Base-by-base conservation (phyloP, 2,329 filamentous ascomycete species). In the Periconia sp. region DNA sequence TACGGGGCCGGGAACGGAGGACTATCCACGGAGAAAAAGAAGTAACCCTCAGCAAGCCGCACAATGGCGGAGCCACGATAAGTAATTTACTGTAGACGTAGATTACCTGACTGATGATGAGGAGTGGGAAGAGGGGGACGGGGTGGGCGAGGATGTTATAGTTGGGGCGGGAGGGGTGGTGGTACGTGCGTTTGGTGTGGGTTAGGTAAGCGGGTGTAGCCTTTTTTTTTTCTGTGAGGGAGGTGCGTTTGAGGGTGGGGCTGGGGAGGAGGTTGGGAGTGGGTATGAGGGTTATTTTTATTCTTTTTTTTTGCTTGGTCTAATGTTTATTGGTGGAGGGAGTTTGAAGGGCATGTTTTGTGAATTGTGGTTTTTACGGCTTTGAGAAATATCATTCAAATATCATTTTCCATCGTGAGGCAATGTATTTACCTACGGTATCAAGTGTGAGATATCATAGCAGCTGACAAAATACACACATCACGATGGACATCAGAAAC, bases 1-100 rank as follows among this genome's bases (percentile, higher is more conserved):
- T 73, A 73, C 72, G 72, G 69, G 72, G 72, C 72, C 72, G 72
- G 72, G 72, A 75, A 75, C 72, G 72, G 72, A 75, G 69, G 71
- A 72, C 70, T 73, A 71, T 69, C 58, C 72, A 74, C 61, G 49
- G 15, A 52, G 48, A 62, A 61, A 54, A 45, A 41, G 53, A 68
- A 63, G 71, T 72, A 72, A 71, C 71, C 72, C 72, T 75, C 72
- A 75, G 72, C 72, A 74, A 72, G 72, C 66, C 72, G 69, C 71
- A 61, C 65, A 48, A 46, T 27, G 61, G 72, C 70, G 72, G 66
- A 75, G 72, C 72, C 72, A 73, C 72, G 72, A 66, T 72, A 53
- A 59, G 13, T 60, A 61, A 58, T 60, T 27, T 27, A 27, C 23
- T 27, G 23, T 57, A 56, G 63, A 65, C 64, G 60, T 67, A 66